A percentile compares a stretch with the other conserved stretches of the same genome.
These are phyloP conservation scores for Endocalyx cinctus DNA, from an alignment of 2,329 filamentous ascomycete species.

Conservation along the genomic window DNA sequence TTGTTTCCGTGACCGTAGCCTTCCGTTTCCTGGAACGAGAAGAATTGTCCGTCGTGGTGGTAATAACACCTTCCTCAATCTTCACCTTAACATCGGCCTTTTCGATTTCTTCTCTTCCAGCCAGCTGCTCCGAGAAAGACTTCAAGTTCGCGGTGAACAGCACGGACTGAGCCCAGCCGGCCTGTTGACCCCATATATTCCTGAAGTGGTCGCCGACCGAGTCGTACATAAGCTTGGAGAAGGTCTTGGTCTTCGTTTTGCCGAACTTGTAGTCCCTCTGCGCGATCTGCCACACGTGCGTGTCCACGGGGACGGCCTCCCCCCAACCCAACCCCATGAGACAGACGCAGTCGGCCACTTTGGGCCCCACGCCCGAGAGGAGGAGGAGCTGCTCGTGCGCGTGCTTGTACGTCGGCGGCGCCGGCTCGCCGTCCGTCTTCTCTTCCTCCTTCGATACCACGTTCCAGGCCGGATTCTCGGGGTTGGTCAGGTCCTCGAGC, in stretches of 20 bases:
- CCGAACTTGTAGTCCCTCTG: constrained; percentile 93
- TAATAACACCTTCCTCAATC: constrained; percentile 17
- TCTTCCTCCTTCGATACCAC: constrained; percentile 41
- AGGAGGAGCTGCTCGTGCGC: constrained; percentile 77
- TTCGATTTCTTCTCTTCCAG: constrained; percentile 28
- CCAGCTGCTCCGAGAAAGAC: constrained; percentile 68
- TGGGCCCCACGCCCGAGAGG: constrained; percentile 87
- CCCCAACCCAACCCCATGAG: constrained; percentile 96
- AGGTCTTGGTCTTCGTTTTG: constrained; percentile 73
- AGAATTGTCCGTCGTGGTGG: constrained; percentile 5
- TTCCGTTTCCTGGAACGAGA: constrained; percentile 16
- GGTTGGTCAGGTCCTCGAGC: constrained; percentile 75
- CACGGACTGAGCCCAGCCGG: constrained; percentile 96
- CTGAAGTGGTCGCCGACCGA: constrained; percentile 89
- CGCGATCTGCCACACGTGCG: constrained; percentile 98
- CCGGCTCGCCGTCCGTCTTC: too few species aligned
- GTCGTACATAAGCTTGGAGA: constrained; percentile 86
- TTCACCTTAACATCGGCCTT: constrained; percentile 24
- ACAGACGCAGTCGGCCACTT: constrained; percentile 95
- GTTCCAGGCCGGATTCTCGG: constrained; percentile 58
- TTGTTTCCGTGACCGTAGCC: constrained; percentile 11
- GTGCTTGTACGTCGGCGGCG: constrained; percentile 63
- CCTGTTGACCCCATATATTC: constrained; percentile 83
- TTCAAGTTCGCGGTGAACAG: constrained; percentile 90
- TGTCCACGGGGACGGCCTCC: constrained; percentile 92